Conservation (phyloP, 225 moss, liverwort and hornwort species). For the Takakia lepidozioides region DNA sequence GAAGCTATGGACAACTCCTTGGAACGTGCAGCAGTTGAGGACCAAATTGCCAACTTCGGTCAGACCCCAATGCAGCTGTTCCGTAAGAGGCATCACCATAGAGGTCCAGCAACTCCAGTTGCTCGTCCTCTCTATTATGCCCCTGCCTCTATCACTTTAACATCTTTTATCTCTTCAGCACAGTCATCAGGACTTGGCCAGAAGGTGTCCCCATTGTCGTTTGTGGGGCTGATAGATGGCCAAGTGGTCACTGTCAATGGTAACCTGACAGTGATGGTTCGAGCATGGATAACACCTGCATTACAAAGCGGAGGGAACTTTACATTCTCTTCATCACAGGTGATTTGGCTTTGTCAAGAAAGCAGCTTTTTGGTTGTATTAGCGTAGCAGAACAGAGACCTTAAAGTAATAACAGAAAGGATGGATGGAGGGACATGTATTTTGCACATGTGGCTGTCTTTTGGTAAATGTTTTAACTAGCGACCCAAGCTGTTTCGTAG, state of each 20-base stretch:
- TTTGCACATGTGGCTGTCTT: too few species aligned
- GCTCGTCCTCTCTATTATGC: slow-evolving; percentile 32
- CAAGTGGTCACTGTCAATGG: slow-evolving; percentile 25
- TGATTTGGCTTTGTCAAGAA: too few species aligned
- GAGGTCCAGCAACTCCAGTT: slow-evolving; percentile 29
- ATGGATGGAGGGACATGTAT: too few species aligned
- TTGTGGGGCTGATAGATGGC: slow-evolving; percentile 22
- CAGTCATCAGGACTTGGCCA: slow-evolving; percentile 27
- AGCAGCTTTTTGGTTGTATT: too few species aligned
- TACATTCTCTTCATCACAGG: slow-evolving; percentile 32
- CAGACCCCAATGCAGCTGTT: slow-evolving; percentile 38
- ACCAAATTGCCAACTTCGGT: slow-evolving; percentile 40
- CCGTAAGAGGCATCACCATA: slow-evolving; percentile 24
- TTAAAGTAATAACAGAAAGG: too few species aligned
- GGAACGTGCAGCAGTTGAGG: slow-evolving; percentile 33
- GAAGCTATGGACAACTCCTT: slow-evolving; percentile 22
- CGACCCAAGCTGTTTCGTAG: too few species aligned
- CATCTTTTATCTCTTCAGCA: slow-evolving; percentile 12
- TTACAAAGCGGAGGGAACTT: slow-evolving; percentile 23
- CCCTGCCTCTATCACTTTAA: slow-evolving; percentile 30
- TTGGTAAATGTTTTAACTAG: too few species aligned
- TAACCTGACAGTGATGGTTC: slow-evolving; percentile 18
- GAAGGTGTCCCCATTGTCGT: slow-evolving; percentile 25
- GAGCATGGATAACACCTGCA: slow-evolving; percentile 26
- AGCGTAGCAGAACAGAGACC: too few species aligned